phyloP scores from a whole-genome alignment of 192 early-diverging fungal species.

The Backusella morwellensis region DNA sequence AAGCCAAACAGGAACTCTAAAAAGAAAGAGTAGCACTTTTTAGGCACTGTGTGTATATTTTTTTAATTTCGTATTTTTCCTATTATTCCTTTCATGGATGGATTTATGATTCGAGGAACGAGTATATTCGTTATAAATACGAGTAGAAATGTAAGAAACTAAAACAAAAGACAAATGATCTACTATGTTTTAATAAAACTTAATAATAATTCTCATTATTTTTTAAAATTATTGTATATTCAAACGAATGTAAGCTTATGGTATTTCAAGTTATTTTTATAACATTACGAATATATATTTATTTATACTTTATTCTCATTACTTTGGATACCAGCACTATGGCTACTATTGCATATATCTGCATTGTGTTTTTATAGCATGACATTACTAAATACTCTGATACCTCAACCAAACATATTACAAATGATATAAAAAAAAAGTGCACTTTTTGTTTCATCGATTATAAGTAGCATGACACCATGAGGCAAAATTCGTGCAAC shows the following conservation, averaged over 20 bases:
- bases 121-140: not conserved
- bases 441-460: not conserved
- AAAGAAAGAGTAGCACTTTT: not conserved
- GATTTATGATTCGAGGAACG: not conserved
- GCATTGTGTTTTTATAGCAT: not conserved
- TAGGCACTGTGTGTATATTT: not conserved
- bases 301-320: not conserved
- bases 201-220: not conserved
- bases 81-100: not conserved
- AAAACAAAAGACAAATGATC: not conserved
- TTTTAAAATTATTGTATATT: not conserved
- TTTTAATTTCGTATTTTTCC: not conserved
- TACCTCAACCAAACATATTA: not conserved
- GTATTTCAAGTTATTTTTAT: not conserved
- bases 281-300: not conserved
- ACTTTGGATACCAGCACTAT: not conserved
- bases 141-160: not conserved
- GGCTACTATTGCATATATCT: not conserved
- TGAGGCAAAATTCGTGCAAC: constrained; percentile 1
- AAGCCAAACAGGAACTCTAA: not conserved
- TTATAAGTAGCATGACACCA: not conserved
- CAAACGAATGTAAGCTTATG: not conserved
- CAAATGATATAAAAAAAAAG: not conserved
- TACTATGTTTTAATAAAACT: not conserved
- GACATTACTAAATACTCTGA: not conserved